Base-by-base conservation (phyloP, 202 grass and related monocot genomes). In the Setaria viridis region DNA sequence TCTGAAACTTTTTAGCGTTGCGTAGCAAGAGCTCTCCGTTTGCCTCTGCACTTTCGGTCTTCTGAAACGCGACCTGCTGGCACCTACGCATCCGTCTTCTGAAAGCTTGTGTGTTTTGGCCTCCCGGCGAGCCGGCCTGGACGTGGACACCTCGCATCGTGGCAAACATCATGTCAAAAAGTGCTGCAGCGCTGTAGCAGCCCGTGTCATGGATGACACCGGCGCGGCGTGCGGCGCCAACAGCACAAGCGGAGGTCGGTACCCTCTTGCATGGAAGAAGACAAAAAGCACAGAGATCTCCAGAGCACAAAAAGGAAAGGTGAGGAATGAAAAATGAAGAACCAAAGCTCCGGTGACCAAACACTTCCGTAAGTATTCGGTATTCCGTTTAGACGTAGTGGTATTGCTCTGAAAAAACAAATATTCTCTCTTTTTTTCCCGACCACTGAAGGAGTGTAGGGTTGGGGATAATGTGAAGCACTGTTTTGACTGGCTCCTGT, bases 401-500 rank as follows among this genome's bases (percentile, higher is more conserved):
- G 19, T 19, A 9, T 43, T 20, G 17, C 17, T 25, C 25, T 11
- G 68, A 7, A 25, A 46, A 45, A 11, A 37, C 3, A 37, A 37
- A 4, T 37, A 37, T 37, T 21, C 0, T 5, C 12, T 49, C 5
- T 3, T 33, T 34, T 73, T 11, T 6, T 34, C 2, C 1, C 17
- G 1, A 4, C 1, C 35, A 12, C 2, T 6, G 25, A 19, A 34
- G 10, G 39, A 41, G 39, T 6, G 10, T 4, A 21, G 5, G 16
- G 8, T 0, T 9, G 67, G 10, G 45, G 74, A 56, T 72, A 72
- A 78, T 46, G 58, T 56, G 19, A 6, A 0, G 58, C 21, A 6
- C 45, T 48, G 46, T 80, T 74, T 67, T 68, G 29, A 76, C 60
- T 42, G 81, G 17, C 30, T 37, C 58, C 6, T 65, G 86, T 42